Percentiles rank a stretch among this genome's conserved stretches.
Conservation (phyloP, 495 filamentous ascomycete species). For the Thermochaetoides thermophila region DNA sequence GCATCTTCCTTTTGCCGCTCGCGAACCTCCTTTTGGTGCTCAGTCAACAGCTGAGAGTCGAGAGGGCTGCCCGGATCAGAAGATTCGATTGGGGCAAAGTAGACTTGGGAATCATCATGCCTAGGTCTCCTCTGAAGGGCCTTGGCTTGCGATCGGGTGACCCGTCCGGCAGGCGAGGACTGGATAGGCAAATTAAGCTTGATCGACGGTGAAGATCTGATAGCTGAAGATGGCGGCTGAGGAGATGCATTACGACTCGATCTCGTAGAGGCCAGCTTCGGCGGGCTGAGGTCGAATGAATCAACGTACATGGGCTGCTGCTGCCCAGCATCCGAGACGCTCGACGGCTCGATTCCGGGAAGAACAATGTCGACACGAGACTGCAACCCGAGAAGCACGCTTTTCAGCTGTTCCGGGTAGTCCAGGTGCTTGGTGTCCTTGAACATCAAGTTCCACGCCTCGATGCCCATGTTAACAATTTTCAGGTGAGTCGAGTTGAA, state of each 20-base stretch:
- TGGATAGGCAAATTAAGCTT: slow-evolving; percentile 13
- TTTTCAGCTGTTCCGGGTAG: slow-evolving; percentile 30
- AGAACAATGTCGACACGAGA: slow-evolving; percentile 26
- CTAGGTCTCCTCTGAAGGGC: no score
- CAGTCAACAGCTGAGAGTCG: slow-evolving; percentile 56
- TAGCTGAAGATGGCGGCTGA: slow-evolving; percentile 12
- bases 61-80: slow-evolving; percentile 23
- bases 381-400: slow-evolving; percentile 22
- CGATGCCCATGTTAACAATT: slow-evolving; percentile 25
- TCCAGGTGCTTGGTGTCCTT: slow-evolving; percentile 20
- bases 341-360: slow-evolving; percentile 24
- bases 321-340: slow-evolving; percentile 14
- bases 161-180: no score
- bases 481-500: slow-evolving; percentile 34
- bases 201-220: slow-evolving; percentile 15
- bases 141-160: no score
- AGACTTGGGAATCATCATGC: slow-evolving; percentile 66
- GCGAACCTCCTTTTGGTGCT: slow-evolving; percentile 56
- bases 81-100: slow-evolving; percentile 53
- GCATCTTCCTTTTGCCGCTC: slow-evolving; percentile 51
- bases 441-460: slow-evolving; percentile 31
- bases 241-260: slow-evolving; percentile 11
- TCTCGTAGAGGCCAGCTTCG: slow-evolving; percentile 8
- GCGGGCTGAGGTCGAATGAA: slow-evolving; percentile 28
- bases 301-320: slow-evolving; percentile 34